phyloP scores from a whole-genome alignment of 2,329 filamentous ascomycete genomes.

The Hypocreales sp. region DNA sequence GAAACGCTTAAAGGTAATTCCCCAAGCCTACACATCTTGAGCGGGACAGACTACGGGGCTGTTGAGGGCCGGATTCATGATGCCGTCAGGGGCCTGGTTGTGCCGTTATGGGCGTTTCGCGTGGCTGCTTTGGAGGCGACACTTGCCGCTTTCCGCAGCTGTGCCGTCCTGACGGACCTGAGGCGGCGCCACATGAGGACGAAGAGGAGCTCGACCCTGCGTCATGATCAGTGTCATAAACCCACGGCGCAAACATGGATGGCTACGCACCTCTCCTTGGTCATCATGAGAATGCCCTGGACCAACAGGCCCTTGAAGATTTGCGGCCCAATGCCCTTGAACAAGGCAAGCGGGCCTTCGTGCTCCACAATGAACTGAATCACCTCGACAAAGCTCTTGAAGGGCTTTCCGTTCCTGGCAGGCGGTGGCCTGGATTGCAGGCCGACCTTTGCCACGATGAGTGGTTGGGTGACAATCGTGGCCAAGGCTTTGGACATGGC shows the following conservation, averaged over 20 bases:
- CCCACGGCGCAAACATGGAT: background rate
- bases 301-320: conserved; percentile 86
- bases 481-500: conserved; percentile 86
- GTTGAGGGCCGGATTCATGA: too few species aligned
- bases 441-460: conserved; percentile 96
- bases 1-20: too few species aligned
- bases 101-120: conserved; percentile 26
- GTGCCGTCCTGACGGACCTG: conserved; percentile 51
- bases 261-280: conserved; percentile 67
- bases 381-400: conserved; percentile 85
- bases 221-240: background rate
- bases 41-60: too few species aligned
- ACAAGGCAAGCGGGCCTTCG: conserved; percentile 70
- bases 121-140: conserved; percentile 35
- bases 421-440: conserved; percentile 86
- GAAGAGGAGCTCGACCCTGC: conserved; percentile 75
- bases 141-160: conserved; percentile 51
- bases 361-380: conserved; percentile 88
- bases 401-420: conserved; percentile 71
- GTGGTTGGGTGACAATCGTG: conserved; percentile 80
- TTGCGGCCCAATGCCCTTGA: conserved; percentile 94
- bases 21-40: too few species aligned
- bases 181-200: conserved; percentile 75
- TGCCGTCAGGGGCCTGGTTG: conserved; percentile 12
- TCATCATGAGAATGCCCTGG: conserved; percentile 97